Percentiles rank a stretch among this genome's conserved stretches.
Evolutionary conservation across 1,284 basidiomycete genomes (phyloP).

Genomic region (Amylostereum chailletii): DNA sequence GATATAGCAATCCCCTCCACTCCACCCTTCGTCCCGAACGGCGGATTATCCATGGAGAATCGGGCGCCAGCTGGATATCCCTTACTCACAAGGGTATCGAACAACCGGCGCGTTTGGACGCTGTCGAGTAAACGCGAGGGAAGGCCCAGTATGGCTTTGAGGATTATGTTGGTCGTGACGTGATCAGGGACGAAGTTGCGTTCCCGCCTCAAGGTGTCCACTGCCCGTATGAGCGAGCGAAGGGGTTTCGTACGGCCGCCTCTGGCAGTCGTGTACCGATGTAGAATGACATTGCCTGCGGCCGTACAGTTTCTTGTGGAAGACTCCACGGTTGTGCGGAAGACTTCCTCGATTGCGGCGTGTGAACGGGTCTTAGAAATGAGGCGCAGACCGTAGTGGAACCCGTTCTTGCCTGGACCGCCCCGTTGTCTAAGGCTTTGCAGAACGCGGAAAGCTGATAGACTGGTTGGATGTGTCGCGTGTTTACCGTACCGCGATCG

Average conservation of each 20-base stretch:
- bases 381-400: too few relatives aligned
- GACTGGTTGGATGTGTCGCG: too few relatives aligned
- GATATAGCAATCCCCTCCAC: constrained; percentile 9
- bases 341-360: too few relatives aligned
- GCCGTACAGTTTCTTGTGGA: constrained; percentile 22
- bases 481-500: too few relatives aligned
- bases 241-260: constrained; percentile 35
- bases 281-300: constrained; percentile 48
- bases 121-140: constrained; percentile 27
- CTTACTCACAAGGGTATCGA: constrained; percentile 45
- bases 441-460: too few relatives aligned
- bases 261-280: constrained; percentile 24
- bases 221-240: constrained; percentile 29
- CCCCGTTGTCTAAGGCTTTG: too few relatives aligned
- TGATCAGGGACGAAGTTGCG: constrained; percentile 47
- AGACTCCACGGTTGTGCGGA: too few relatives aligned
- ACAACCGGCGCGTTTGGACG: constrained; percentile 39
- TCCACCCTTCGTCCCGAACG: constrained; percentile 27
- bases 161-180: constrained; percentile 54
- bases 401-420: too few relatives aligned
- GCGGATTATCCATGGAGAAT: constrained; percentile 21
- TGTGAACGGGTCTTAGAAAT: too few relatives aligned
- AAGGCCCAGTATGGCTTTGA: constrained; percentile 50
- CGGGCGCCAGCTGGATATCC: constrained; percentile 41
- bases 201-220: constrained; percentile 29